Base-by-base conservation (phyloP, 1,284 basidiomycete genomes). In the Abortiporus biennis region DNA sequence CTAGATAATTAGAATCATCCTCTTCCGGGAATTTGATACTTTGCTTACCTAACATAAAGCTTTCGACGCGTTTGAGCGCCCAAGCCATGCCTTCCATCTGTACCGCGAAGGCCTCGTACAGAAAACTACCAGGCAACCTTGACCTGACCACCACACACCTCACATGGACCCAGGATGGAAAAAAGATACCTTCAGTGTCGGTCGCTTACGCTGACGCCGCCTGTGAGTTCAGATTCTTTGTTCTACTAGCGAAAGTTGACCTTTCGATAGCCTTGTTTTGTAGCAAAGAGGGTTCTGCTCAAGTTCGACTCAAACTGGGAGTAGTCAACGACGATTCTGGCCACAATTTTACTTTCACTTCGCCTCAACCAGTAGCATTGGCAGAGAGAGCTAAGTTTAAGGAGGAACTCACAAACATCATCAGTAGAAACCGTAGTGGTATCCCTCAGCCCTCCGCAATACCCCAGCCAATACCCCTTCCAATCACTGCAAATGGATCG, bases 311-410 rank as follows among this genome's bases (percentile, higher is more conserved):
- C 38, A 89, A 90, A 56, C 65, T 90, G 22, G 79, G 72, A 1
- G 65, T 86, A 22, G 62, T 77, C 44, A 69, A 66, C 34, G 78
- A 86, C 55, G 80, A 83, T 41, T 68, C 66, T 11, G 85, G 85
- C 8, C 81, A 87, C 63, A 85, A 80, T 51, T 90, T 90, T 63
- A 85, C 82, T 6, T 92, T 92, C 63, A 79, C 74, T 1, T 74
- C 80, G 2, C 72, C 80, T 1, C 74, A 73, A 47, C 67, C 77
- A 0, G 60, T 73, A 48, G 78, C 82, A 19, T 68, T 75, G 42
- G 55, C 67, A 15, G 81, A 92, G 57, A 76, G 87, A 50, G 86
- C 90, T 63, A 69, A 69, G 46, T 89, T 92, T 73, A 92, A 92
- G 66, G 68, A 67, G 24, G 80, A 85, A 52, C 67, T 92, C 41